Base-by-base conservation (phyloP, 176 grass and related monocot genomes). In the Oryza glumipatula region DNA sequence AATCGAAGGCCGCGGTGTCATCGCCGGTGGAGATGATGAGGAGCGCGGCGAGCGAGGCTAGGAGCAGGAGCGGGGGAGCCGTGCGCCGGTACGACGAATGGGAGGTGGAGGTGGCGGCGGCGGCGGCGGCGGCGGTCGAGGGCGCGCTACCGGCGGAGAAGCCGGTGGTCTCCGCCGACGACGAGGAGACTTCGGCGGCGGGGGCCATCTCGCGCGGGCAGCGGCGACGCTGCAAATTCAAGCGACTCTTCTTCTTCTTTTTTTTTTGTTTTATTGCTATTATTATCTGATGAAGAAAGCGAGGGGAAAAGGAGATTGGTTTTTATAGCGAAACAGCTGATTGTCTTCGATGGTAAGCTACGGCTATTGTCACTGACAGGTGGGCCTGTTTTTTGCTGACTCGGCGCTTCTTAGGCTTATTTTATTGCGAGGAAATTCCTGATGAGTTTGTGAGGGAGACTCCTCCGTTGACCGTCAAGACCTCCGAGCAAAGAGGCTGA, bases 1-100 rank as follows among this genome's bases (percentile, higher is more conserved):
- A 33, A 32, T 81, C 22, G 80, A 58, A 63, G 52, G 69, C 68
- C 3, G 44, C 65, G 48, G 80, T 69, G 51, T 87, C 88, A 11
- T 80, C 84, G 63, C 84, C 84, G 69, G 74, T 75, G 28, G 84
- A 90, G 63, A 90, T 80, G 80, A 90, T 73, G 68, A 90, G 69
- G 63, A 90, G 75, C 11, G 75, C 80, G n/a, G 80, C 80, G 39
- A 90, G 88, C 68, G 84, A 87, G 21, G 76, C 64, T 80, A 90
- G 17, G 21, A 90, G 75, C 61, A 90, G 88, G 63, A 90, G 88
- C n/a, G 75, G 71, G 5, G 88, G 84, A 49, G 70, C 80, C 88
- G 80, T 6, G 28, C 80, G 84, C 48, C 69, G 16, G 48, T 63
- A 63, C 36, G 68, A 9, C 43, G 73, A 69, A 1, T 61, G 16